Percentiles rank a stretch among this genome's conserved stretches.
Conservation (phyloP, 2,329 filamentous ascomycete species). For the Pseudogymnoascus destructans region DNA sequence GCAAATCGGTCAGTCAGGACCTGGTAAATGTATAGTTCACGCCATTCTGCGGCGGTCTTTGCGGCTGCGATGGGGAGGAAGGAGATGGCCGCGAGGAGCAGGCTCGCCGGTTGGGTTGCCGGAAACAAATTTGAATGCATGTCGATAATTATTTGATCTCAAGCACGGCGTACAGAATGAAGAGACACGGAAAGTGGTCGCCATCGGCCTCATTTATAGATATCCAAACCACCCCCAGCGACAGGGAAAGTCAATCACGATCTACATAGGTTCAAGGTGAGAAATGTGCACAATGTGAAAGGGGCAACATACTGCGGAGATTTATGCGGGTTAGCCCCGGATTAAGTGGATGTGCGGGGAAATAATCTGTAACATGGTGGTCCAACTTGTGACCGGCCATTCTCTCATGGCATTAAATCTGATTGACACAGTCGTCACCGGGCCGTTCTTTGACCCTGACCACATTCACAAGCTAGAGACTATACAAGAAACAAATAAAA, state of each 20-base stretch:
- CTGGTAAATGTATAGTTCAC: slow-evolving; percentile 30
- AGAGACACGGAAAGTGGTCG: neutral
- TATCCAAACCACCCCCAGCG: neutral
- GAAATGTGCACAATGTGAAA: neutral
- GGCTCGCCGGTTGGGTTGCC: neutral
- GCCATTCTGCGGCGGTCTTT: slow-evolving; percentile 23
- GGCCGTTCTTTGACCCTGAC: neutral
- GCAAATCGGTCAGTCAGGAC: slow-evolving; percentile 33
- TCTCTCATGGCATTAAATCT: neutral
- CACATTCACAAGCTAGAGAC: neutral
- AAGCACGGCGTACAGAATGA: neutral
- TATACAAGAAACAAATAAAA: neutral
- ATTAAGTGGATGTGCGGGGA: neutral
- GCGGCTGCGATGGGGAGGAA: neutral
- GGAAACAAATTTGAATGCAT: neutral
- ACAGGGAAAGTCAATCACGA: neutral
- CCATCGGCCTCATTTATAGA: neutral
- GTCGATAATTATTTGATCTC: neutral
- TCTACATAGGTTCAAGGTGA: neutral
- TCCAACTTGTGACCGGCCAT: neutral
- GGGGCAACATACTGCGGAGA: neutral
- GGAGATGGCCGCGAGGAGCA: neutral
- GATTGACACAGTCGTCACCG: neutral
- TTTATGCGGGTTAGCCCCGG: neutral
- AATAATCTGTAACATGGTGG: neutral